Evolutionary conservation across 257 asterid species (phyloP), one percentile per base, ranked within the genome.

Genomic region (Nicotiana noctiflora): DNA sequence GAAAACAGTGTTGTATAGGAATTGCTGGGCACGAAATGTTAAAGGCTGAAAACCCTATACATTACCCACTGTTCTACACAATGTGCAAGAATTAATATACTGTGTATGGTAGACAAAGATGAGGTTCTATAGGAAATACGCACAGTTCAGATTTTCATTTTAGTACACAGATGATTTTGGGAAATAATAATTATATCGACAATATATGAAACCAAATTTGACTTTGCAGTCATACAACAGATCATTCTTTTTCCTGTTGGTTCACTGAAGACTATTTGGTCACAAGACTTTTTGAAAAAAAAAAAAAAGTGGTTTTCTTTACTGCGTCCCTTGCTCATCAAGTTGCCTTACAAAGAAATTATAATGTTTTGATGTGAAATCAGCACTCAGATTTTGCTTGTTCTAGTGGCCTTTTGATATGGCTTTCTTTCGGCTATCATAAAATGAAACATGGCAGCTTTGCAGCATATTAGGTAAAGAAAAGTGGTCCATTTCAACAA

Each of bases 261-360:
- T 56, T 64, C 57, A 76, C 55, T 61, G 27, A 49, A 61, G 25
- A 6, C 15, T 32, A 53, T 60, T 60, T 46, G 25, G 19, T 57
- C 61, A 46, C 32, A 53, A 37, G 74, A 17, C 77, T 21, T 57
- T 18, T 55, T 14, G 21, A 51, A 23, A 12, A 70, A 34, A 25
- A 40, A 70, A 34, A 25, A 6, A 46, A 15, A 18, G 80, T 74
- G 23, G 1, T 21, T 25, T 25, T 49, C 62, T 67, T 82, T 79
- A 77, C 63, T 77, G 61, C 63, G 17, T 53, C 64, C 60, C 82
- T 55, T 66, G 15, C 74, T 80, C 34, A 49, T 81, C 76, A 84
- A 81, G 76, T 84, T 84, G 83, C 80, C 83, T 70, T 21, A 60
- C 81, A 77, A 84, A 8, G 52, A 17, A 56, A 63, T 75, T 40